phyloP scores from a whole-genome alignment of 2,329 filamentous ascomycete genomes.

The Trichoderma semiorbis region DNA sequence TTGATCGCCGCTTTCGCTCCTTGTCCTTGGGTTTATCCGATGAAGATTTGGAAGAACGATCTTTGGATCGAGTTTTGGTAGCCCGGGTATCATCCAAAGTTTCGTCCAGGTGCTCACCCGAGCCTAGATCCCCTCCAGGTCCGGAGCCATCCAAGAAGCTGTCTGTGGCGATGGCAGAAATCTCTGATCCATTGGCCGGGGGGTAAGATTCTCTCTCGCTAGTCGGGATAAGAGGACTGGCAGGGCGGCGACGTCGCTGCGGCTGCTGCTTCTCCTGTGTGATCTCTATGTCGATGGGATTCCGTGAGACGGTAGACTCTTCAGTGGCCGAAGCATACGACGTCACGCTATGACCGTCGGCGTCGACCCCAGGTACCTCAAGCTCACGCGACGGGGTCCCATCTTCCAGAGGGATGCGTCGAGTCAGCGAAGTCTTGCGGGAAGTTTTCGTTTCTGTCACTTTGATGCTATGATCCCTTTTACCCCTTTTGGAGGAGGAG shows the following conservation, averaged over 20 bases:
- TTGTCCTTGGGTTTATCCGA: slow-evolving; percentile 45
- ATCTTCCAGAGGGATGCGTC: slow-evolving; percentile 53
- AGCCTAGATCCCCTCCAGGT: slow-evolving; percentile 34
- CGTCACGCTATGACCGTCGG: slow-evolving; percentile 62
- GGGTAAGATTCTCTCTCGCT: slow-evolving; percentile 58
- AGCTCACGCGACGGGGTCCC: slow-evolving; percentile 38
- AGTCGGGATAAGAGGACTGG: slow-evolving; percentile 64
- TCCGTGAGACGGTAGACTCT: slow-evolving; percentile 71
- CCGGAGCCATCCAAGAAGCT: slow-evolving; percentile 60
- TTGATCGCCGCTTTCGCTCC: slow-evolving; percentile 47
- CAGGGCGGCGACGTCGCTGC: slow-evolving; percentile 57
- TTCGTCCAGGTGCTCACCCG: slow-evolving; percentile 35
- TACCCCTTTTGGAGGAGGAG: slow-evolving; percentile 67
- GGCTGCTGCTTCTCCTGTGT: slow-evolving; percentile 57
- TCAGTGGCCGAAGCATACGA: slow-evolving; percentile 77
- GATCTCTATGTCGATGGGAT: slow-evolving; percentile 88
- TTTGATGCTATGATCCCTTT: slow-evolving; percentile 66
- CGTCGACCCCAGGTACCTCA: slow-evolving; percentile 46
- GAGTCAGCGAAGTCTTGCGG: slow-evolving; percentile 60
- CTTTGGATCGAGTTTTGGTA: slow-evolving; percentile 45
- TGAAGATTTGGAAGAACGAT: slow-evolving; percentile 36
- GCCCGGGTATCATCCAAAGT: slow-evolving; percentile 42
- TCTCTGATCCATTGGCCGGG: slow-evolving; percentile 70
- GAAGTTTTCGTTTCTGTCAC: slow-evolving; percentile 77
- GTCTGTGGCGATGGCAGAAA: slow-evolving; percentile 69